phyloP scores from a whole-genome alignment of 768 basidiomycete genomes.

The Mycena haematopus region DNA sequence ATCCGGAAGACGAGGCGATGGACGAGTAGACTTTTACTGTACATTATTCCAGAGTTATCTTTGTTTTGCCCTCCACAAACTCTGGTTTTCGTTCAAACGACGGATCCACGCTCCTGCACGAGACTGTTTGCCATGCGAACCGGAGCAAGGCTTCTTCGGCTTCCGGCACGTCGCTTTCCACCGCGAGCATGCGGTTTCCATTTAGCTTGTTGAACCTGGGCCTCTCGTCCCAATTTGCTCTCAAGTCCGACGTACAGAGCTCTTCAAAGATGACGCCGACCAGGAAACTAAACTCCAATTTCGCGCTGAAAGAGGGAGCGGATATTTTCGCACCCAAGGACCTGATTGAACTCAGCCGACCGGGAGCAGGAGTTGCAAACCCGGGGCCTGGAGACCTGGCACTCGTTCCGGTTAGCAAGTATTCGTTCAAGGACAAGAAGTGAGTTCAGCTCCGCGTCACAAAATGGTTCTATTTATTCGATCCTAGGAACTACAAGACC shows the following conservation, averaged over 20 bases:
- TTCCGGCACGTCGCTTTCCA: constrained; percentile 1
- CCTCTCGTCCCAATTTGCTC: constrained; percentile 60
- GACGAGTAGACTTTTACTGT: constrained; percentile 51
- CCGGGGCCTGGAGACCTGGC: constrained; percentile 71
- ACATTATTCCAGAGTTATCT: constrained; percentile 11
- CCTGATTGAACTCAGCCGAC: constrained; percentile 71
- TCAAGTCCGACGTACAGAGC: constrained; percentile 36
- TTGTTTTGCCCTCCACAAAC: background rate
- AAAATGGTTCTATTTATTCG: background rate
- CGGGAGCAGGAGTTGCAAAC: constrained; percentile 72
- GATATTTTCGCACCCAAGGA: constrained; percentile 75
- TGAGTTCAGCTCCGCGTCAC: constrained; percentile 43
- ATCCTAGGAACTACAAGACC: constrained; percentile 69
- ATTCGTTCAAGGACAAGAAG: constrained; percentile 77
- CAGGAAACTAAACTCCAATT: constrained; percentile 44
- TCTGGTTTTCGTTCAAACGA: too few species aligned
- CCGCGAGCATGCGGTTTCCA: constrained; percentile 57
- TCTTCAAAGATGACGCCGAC: constrained; percentile 35
- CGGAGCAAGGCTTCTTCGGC: background rate
- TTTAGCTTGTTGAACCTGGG: constrained; percentile 52
- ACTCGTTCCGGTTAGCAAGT: constrained; percentile 69
- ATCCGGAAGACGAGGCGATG: constrained; percentile 48
- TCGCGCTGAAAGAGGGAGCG: constrained; percentile 62
- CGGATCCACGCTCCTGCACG: background rate
- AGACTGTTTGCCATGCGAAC: constrained; percentile 14